Evolutionary conservation across 2,329 filamentous ascomycete species (phyloP), one percentile per base, ranked within the genome.

Genomic region (Hypoxylon sp.): DNA sequence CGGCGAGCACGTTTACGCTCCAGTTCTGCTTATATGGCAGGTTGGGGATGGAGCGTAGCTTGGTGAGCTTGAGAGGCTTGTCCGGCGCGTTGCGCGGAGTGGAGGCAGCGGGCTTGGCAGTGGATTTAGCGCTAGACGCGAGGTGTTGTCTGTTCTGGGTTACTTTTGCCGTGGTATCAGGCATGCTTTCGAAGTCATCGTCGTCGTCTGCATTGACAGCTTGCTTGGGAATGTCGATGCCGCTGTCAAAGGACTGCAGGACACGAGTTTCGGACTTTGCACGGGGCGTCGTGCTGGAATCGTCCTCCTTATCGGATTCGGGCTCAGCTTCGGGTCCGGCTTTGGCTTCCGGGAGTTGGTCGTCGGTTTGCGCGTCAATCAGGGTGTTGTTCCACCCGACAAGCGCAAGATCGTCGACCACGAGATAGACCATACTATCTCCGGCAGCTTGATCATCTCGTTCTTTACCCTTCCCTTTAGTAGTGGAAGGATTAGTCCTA

Each of bases 21-120:
- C 79, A 84, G 62, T 83, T 83, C 51, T 82, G 79, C 43, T 76
- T 76, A 66, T 80, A 83, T 1, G 79, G 80, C 1, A 83, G 72
- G 51, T 75, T 69, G 0, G 79, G 77, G 37, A 83, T 77, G 5
- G 74, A 69, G 35, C 71, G 71, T 8, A 83, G 70, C 3, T 72
- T 71, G 0, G 79, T 82, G 19, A 83, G 75, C 56, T 78, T 82
- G 11, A 81, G 69, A 0, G 79, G 77, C 0, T 66, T 69, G 17
- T 71, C 70, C 0, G 66, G 70, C 40, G 77, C 64, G 41, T 73
- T 69, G 67, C 73, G 75, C 41, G 74, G 69, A 51, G 71, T 73
- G 2, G 76, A 69, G 2, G 51, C 48, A 17, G 49, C 37, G n/a
- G n/a, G n/a, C 7, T 38, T 56, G 7, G 53, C 30, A 26, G 17